phyloP scores from a whole-genome alignment of 2,329 filamentous ascomycete species.

The Sclerotinia borealis region DNA sequence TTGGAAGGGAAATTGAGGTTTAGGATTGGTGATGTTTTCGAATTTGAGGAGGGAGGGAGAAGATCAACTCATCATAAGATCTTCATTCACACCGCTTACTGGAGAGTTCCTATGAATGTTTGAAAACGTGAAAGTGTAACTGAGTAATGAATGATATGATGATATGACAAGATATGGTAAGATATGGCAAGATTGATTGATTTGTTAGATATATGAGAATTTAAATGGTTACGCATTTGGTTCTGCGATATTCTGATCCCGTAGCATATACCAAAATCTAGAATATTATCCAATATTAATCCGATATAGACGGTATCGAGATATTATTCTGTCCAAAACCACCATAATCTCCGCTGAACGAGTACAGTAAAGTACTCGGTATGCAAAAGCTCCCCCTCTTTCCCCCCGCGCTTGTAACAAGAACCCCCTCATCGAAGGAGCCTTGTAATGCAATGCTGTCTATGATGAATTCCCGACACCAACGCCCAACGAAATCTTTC shows the following conservation, averaged over 20 bases:
- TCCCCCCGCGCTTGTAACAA: neutral
- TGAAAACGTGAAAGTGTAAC: neutral
- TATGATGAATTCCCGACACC: constrained; percentile 22
- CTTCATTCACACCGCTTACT: neutral
- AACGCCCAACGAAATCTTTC: constrained; percentile 24
- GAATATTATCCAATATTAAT: neutral
- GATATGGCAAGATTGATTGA: neutral
- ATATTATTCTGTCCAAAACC: neutral
- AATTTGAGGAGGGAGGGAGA: neutral
- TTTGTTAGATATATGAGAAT: neutral
- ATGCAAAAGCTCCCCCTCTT: neutral
- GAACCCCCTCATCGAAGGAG: constrained; percentile 4
- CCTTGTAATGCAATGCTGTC: constrained; percentile 25
- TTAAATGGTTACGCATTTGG: neutral
- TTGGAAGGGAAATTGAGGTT: no score
- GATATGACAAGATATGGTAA: neutral
- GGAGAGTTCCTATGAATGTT: neutral
- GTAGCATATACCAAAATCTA: neutral
- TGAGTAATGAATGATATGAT: neutral
- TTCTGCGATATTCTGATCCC: neutral
- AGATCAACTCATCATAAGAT: no score
- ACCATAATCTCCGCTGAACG: neutral
- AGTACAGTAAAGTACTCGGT: neutral
- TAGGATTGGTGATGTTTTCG: no score
- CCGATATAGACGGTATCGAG: neutral